Base-by-base conservation (phyloP, 2,329 filamentous ascomycete genomes). In the Scedosporium boydii region DNA sequence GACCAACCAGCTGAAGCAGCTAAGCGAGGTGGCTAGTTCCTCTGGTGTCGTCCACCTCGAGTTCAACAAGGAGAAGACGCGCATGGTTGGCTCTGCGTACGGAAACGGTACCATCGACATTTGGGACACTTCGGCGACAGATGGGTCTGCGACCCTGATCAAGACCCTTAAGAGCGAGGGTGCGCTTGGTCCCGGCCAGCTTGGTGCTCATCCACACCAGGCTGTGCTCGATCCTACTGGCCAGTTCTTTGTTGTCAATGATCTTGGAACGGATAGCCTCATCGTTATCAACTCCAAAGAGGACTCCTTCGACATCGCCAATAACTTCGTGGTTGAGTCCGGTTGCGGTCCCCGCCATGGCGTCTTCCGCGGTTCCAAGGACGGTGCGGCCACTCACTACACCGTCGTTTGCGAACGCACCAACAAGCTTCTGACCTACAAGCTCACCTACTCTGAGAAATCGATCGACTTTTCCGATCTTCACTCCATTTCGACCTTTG, bases 311-410 rank as follows among this genome's bases (percentile, higher is more conserved):
- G 68, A 70, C 6, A 67, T 81, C 51, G 70, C 69, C 41, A 74
- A 70, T 67, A 69, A 67, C 51, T 68, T 75, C 46, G 69, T 78
- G 60, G 65, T 67, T 23, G 71, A 73, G 10, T 67, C 72, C 10
- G 78, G 77, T 63, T 76, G 75, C 46, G 80, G 80, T 0, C 81
- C 81, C 3, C 79, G 81, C 18, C 81, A 83, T 67, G 80, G 65
- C 46, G 64, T 60, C 38, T 67, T 65, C 56, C 58, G 64, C 48
- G 58, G 61, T 14, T n/a, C 16, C 5, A 16, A 38, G 2, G 18
- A 18, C 9, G 23, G 58, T 10, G 53, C 42, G 12, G 63, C 61
- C n/a, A 62, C 59, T 4, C 51, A 64, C 27, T 66, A 67, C 44
- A 63, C 64, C 44, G 62, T 68, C 46, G 63, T 65, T 51, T 68